Base-by-base conservation (phyloP, 495 filamentous ascomycete species). In the Melanomma pulvis-pyrius region DNA sequence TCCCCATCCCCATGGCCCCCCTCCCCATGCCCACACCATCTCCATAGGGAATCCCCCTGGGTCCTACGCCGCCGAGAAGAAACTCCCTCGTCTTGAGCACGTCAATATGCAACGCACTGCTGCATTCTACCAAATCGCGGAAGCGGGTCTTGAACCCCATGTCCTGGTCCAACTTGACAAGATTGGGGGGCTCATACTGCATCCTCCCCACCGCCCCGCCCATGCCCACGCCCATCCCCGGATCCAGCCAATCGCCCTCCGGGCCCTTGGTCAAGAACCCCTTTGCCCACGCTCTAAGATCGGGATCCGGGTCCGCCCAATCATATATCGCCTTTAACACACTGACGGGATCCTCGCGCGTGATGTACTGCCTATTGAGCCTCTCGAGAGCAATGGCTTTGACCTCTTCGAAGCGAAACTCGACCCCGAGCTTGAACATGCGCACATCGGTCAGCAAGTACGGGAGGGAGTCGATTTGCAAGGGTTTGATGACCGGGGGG, bases 141-240 rank as follows among this genome's bases (percentile, higher is more conserved):
- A 64, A 65, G 15, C 54, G 1, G 25, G 22, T 46, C 8, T 32
- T 25, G 34, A 60, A 60, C 2, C 29, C n/a, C 19, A 61, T 29
- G 5, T 69, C 92, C 93, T 75, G 91, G 90, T 17, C 81, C 93
- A 15, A 26, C 24, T 65, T 61, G 6, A 47, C 39, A 2, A 70
- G 41, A 54, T 70, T 70, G 2, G 61, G 49, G 4, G 61, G 36
- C 30, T 66, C 67, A 1, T 15, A 13, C 24, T 2, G 2, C 2
- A 17, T 39, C 8, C 19, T 36, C 24, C 32, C 34, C 2, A 22
- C 39, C 8, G 21, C 41, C 17, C 50, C 49, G 2, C 11, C 28
- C 30, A 19, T 13, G 1, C 19, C 49, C 21, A 15, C 29, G 41
- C 46, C 52, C 8, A 9, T 13, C 6, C 29, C 44, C 11, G 13